Conservation (phyloP, 2,329 filamentous ascomycete species). For the Scopulariopsis brevicaulis region DNA sequence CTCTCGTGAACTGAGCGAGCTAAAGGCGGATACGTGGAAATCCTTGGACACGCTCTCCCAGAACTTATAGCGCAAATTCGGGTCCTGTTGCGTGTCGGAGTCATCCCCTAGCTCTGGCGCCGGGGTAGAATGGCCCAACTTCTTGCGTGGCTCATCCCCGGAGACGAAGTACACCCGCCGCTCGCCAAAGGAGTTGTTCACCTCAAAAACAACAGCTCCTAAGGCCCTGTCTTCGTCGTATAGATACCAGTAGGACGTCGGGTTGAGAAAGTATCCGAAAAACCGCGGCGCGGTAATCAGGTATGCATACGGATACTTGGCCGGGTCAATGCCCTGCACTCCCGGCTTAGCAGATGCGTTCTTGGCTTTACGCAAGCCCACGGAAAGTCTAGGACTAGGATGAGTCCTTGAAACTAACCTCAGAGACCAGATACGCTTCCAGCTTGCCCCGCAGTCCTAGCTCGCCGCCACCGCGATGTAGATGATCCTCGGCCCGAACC, state of each 20-base stretch:
- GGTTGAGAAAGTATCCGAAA: slow-evolving; percentile 62
- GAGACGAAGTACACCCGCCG: slow-evolving; percentile 53
- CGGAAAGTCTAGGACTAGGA: neutral
- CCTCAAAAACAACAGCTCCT: slow-evolving; percentile 57
- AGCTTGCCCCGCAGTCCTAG: slow-evolving; percentile 54
- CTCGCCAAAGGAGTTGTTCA: slow-evolving; percentile 70
- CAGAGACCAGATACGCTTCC: slow-evolving; percentile 41
- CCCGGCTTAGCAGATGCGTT: neutral
- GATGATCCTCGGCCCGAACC: slow-evolving; percentile 7
- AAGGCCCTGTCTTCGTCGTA: slow-evolving; percentile 48
- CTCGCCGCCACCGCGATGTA: slow-evolving; percentile 38
- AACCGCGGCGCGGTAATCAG: slow-evolving; percentile 60
- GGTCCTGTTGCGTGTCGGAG: neutral
- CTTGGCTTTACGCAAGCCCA: neutral
- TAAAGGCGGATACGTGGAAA: slow-evolving; percentile 70
- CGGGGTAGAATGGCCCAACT: neutral
- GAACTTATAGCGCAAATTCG: neutral
- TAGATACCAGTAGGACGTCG: slow-evolving; percentile 70
- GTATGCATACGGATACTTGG: slow-evolving; percentile 55
- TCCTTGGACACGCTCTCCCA: slow-evolving; percentile 48
- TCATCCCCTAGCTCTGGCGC: neutral
- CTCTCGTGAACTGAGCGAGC: slow-evolving; percentile 53
- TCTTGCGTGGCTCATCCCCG: slow-evolving; percentile 10
- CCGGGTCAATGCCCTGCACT: slow-evolving; percentile 42
- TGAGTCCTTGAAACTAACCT: slow-evolving; percentile 27